Conservation (phyloP, 2,329 filamentous ascomycete genomes). For the Chrysoporthe cubensis region DNA sequence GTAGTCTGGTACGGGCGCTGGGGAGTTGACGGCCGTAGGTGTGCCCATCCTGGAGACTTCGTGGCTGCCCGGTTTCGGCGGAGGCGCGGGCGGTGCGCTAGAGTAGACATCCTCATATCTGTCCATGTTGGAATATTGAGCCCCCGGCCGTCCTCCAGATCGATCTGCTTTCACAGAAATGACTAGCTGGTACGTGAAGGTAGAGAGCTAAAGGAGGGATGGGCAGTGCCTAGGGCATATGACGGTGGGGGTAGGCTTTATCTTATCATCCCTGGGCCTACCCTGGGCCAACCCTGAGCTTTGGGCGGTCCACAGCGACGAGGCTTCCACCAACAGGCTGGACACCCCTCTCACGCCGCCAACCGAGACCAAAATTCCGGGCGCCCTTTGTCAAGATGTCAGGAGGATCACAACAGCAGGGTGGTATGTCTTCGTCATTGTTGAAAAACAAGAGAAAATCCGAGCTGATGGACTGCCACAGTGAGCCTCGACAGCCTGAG, state of each 20-base stretch:
- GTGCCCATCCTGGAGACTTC: conserved; percentile 70
- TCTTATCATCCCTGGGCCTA: conserved; percentile 8
- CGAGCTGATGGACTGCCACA: conserved; percentile 33
- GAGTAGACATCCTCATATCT: conserved; percentile 44
- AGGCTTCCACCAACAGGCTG: not conserved
- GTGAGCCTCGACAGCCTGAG: conserved; percentile 76
- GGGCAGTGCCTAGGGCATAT: not conserved
- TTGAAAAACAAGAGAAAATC: not conserved
- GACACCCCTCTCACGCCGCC: not conserved
- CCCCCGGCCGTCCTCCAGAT: not conserved
- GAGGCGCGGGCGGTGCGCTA: conserved; percentile 67
- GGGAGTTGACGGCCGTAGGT: conserved; percentile 55
- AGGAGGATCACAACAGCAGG: conserved; percentile 28
- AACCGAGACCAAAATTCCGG: not conserved
- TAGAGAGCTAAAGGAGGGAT: not conserved
- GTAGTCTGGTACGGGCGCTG: conserved; percentile 42
- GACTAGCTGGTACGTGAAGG: not conserved
- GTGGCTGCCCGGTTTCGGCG: conserved; percentile 72
- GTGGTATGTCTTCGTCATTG: conserved; percentile 10
- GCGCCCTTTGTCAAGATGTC: conserved; percentile 27
- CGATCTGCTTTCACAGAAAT: not conserved
- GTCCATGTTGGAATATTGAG: conserved; percentile 17
- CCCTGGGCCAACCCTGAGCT: conserved; percentile 1
- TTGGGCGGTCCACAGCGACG: not conserved
- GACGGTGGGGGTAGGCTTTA: conserved; percentile 8